Evolutionary conservation across 73 alveolate genomes (phyloP).

Genomic region (Blepharisma stoltei): DNA sequence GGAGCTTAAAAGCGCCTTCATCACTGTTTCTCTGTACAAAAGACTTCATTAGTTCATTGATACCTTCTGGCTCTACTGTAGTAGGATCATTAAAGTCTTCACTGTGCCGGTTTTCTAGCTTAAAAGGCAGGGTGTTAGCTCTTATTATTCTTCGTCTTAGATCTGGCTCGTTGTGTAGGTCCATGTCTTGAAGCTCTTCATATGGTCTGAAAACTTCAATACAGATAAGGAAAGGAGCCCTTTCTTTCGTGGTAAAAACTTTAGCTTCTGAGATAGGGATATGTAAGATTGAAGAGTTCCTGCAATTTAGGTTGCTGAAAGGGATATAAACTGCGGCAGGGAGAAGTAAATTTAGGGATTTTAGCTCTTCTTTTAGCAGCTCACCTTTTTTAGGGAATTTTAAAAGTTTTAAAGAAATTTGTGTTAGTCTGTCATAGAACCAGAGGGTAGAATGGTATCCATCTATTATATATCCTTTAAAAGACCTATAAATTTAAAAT

Average conservation of each 20-base stretch:
- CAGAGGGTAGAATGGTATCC: not conserved
- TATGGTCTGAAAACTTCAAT: constrained; percentile 82
- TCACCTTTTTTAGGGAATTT: not conserved
- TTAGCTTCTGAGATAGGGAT: constrained; percentile 68
- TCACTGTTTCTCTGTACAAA: too few species aligned
- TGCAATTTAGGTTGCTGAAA: constrained; percentile 31
- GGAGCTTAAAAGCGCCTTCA: too few species aligned
- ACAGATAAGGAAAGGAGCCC: constrained; percentile 83
- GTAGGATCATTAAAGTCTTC: too few species aligned
- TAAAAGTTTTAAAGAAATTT: not conserved
- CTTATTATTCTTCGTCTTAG: too few species aligned
- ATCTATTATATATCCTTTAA: too few species aligned
- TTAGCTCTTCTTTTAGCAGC: constrained; percentile 37
- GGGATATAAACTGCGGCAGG: constrained; percentile 62
- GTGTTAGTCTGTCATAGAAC: not conserved
- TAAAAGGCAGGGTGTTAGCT: too few species aligned
- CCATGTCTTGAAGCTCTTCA: constrained; percentile 33
- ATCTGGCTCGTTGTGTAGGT: not conserved
- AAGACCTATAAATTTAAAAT: too few species aligned
- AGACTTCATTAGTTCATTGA: too few species aligned
- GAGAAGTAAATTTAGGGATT: constrained; percentile 39
- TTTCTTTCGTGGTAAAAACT: constrained; percentile 78
- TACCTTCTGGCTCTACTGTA: too few species aligned
- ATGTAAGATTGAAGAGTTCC: constrained; percentile 69
- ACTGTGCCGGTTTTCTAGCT: too few species aligned